A percentile compares a stretch with the other conserved stretches of the same genome.
Evolutionary conservation across 345 rosid species (phyloP).

Genomic region (Eucalyptus pumila): DNA sequence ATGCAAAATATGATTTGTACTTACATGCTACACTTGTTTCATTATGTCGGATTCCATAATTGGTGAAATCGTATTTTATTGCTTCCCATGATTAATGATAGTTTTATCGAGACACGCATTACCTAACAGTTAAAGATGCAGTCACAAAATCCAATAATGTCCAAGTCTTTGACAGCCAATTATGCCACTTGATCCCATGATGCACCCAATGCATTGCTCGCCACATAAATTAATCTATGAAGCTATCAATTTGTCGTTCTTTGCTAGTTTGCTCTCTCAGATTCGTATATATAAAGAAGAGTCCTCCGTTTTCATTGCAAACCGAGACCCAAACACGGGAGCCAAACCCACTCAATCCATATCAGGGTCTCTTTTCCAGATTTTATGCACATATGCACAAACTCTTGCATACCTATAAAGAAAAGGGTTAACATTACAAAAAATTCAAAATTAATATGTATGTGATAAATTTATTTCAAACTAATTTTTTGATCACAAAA

Average conservation of each 20-base stretch:
- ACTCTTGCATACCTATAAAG: neutral
- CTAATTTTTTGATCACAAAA: no score
- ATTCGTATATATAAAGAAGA: neutral
- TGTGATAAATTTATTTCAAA: no score
- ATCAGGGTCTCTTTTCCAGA: no score
- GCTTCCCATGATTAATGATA: neutral
- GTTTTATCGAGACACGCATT: neutral
- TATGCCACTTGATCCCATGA: neutral
- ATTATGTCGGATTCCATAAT: neutral
- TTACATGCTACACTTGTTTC: neutral
- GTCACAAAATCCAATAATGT: neutral
- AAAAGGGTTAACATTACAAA: no score
- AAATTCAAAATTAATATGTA: no score
- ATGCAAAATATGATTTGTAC: neutral
- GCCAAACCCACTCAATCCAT: neutral
- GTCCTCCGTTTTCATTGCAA: neutral
- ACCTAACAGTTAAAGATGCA: neutral
- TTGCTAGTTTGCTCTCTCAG: neutral
- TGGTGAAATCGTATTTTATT: neutral
- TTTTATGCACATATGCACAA: no score
- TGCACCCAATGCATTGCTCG: neutral
- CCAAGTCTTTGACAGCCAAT: neutral
- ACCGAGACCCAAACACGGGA: neutral
- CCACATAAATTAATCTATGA: neutral
- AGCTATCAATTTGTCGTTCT: neutral